Percentiles rank a stretch among this genome's conserved stretches.
Conservation (phyloP, 352 stramenopile genomes). For the Phytophthora chlamydospora region DNA sequence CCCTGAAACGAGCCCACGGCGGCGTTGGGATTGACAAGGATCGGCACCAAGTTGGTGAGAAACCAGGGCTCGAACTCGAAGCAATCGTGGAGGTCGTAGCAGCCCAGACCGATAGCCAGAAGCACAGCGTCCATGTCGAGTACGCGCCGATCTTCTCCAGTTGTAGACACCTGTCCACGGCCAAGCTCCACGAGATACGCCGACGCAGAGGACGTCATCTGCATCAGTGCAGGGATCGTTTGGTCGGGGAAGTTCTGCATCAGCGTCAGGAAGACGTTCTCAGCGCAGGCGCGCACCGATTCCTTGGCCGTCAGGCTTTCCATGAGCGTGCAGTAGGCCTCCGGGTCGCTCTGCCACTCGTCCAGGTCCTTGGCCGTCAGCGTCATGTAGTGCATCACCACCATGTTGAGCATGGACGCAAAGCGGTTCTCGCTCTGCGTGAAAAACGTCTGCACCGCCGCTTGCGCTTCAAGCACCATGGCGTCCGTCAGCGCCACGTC, state of each 20-base stretch:
- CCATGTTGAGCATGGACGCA: conserved; percentile 61
- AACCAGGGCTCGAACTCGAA: conserved; percentile 92
- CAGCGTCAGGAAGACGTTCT: conserved; percentile 86
- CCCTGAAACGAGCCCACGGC: conserved; percentile 46
- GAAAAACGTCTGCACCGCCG: conserved; percentile 66
- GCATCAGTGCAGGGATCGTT: conserved; percentile 71
- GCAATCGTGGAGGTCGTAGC: conserved; percentile 87
- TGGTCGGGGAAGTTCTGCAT: conserved; percentile 75
- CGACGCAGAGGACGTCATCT: conserved; percentile 64
- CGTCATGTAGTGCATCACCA: conserved; percentile 83
- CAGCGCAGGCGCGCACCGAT: conserved; percentile 78
- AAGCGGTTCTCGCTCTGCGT: conserved; percentile 46
- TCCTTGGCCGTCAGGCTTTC: conserved; percentile 83
- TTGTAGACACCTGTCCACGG: conserved; percentile 3
- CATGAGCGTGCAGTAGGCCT: conserved; percentile 66
- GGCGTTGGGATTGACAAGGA: conserved; percentile 47
- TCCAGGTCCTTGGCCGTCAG: conserved; percentile 63
- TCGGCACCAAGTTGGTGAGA: conserved; percentile 69
- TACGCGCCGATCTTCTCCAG: conserved; percentile 39
- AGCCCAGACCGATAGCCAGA: conserved; percentile 79
- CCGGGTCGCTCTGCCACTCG: conserved; percentile 74
- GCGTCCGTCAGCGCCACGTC: conserved; percentile 75
- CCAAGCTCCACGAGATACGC: conserved; percentile 55
- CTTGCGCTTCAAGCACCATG: conserved; percentile 80
- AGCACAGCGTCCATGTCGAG: conserved; percentile 82